These are phyloP conservation scores for Pezicula carpinea DNA, from an alignment of 2,329 filamentous ascomycete species.

Conservation along the genomic window DNA sequence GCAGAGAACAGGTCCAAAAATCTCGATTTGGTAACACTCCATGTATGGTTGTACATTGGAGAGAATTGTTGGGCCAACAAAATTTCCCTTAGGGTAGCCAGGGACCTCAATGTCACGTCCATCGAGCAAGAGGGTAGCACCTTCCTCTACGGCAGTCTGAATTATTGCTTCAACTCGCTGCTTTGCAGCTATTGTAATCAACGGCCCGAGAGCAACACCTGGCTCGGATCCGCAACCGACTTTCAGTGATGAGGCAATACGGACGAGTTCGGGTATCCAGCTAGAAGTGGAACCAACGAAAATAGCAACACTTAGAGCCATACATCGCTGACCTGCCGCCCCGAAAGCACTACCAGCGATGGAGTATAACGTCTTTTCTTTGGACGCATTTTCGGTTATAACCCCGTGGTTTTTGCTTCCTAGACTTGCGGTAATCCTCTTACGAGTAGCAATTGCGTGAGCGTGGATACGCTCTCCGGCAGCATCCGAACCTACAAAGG, in stretches of 20 bases:
- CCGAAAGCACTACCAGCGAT: conserved; percentile 6
- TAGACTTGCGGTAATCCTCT: conserved; percentile 3
- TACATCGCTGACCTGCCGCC: conserved; percentile 7
- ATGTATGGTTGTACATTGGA: conserved; percentile 4
- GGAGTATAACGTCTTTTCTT: conserved; percentile 2
- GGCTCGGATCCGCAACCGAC: conserved; percentile 1
- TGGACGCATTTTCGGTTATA: background rate
- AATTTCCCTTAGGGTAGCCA: conserved; percentile 5
- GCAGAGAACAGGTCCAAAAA: conserved; percentile 4
- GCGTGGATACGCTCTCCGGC: conserved; percentile 1
- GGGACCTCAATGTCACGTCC: background rate
- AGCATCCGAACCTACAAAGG: conserved; percentile 4
- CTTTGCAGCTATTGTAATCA: conserved; percentile 3
- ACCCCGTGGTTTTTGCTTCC: conserved; percentile 6
- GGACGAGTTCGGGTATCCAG: conserved; percentile 2
- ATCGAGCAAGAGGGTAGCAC: conserved; percentile 3
- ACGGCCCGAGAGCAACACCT: conserved; percentile 3
- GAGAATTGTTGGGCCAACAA: conserved; percentile 4
- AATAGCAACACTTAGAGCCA: conserved; percentile 5
- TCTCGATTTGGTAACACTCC: conserved; percentile 6
- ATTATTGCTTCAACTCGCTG: conserved; percentile 4
- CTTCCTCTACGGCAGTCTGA: conserved; percentile 3
- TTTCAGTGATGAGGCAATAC: background rate
- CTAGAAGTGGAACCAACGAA: background rate
- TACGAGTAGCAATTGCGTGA: conserved; percentile 1